Percentiles rank a stretch among this genome's conserved stretches.
Conservation (phyloP, 495 filamentous ascomycete species). For the Aspergillus ellipticus region DNA sequence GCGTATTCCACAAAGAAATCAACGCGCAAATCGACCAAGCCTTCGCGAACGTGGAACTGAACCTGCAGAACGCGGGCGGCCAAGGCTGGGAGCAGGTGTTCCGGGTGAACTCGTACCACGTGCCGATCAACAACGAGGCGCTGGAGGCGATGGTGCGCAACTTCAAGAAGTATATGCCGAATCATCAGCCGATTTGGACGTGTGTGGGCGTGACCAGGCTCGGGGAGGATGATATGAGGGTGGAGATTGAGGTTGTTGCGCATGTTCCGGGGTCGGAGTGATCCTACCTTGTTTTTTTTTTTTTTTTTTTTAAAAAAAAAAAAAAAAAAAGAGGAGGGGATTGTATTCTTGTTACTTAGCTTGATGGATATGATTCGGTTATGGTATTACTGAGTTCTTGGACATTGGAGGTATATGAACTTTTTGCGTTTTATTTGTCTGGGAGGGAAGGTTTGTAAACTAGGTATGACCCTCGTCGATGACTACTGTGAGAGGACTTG, state of each 20-base stretch:
- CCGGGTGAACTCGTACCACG: conserved; percentile 46
- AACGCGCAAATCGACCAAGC: conserved; percentile 50
- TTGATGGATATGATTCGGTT: too few relatives aligned
- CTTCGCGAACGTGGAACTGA: conserved; percentile 50
- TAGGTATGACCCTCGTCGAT: conserved; percentile 35
- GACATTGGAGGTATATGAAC: too few relatives aligned
- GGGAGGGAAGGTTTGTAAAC: too few relatives aligned
- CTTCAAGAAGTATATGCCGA: conserved; percentile 47
- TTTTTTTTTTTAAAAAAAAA: too few relatives aligned
- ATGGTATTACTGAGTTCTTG: too few relatives aligned
- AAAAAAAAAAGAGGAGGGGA: too few relatives aligned
- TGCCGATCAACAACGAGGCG: conserved; percentile 37
- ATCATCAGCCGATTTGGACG: conserved; percentile 50
- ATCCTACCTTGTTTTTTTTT: too few relatives aligned
- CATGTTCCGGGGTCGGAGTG: conserved; percentile 21
- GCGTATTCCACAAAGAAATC: conserved; percentile 33
- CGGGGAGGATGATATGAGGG: conserved; percentile 45
- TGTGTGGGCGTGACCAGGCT: conserved; percentile 42
- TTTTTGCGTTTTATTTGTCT: too few relatives aligned
- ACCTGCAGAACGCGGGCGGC: conserved; percentile 47
- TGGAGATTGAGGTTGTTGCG: conserved; percentile 55
- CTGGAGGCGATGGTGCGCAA: conserved; percentile 41
- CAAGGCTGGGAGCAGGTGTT: conserved; percentile 58
- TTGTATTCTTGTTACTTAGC: too few relatives aligned
- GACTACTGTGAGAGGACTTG: conserved; percentile 39